Conservation (phyloP, 1,284 basidiomycete species). For the Cerrena zonata region DNA sequence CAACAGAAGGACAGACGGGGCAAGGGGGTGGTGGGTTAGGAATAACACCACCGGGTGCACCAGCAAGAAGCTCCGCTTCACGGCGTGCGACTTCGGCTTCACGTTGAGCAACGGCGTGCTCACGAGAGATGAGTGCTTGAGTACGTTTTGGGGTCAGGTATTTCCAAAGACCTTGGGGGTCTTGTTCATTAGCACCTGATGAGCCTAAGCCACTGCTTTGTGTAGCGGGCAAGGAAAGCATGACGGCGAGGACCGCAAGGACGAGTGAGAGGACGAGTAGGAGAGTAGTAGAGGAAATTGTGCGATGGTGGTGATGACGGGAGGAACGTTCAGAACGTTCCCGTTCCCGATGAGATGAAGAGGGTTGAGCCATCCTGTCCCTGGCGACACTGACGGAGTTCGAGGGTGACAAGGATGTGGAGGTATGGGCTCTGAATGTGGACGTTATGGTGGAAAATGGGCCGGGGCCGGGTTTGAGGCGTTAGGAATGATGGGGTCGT, state of each 20-base stretch:
- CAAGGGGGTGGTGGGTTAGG: conserved; percentile 48
- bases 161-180: conserved; percentile 54
- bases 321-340: conserved; percentile 50
- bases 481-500: conserved; percentile 13
- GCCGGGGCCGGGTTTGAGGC: conserved; percentile 18
- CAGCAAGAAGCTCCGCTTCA: conserved; percentile 74
- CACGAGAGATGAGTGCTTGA: conserved; percentile 69
- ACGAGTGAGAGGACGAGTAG: conserved; percentile 77
- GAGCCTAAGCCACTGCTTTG: conserved; percentile 23
- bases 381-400: conserved; percentile 59
- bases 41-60: conserved; percentile 71
- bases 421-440: conserved; percentile 50
- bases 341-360: conserved; percentile 68
- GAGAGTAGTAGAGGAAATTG: conserved; percentile 81
- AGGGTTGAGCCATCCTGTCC: conserved; percentile 77
- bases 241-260: conserved; percentile 74
- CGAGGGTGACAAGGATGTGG: conserved; percentile 72
- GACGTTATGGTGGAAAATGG: conserved; percentile 50
- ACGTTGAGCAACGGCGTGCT: conserved; percentile 67
- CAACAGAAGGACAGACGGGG: conserved; percentile 52
- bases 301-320: conserved; percentile 69
- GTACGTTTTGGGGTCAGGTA: conserved; percentile 74
- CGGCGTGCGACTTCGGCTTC: conserved; percentile 80
- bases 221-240: conserved; percentile 71
- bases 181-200: conserved; percentile 25